A percentile compares a stretch with the other conserved stretches of the same genome.
Conservation (phyloP, 2,329 filamentous ascomycete genomes). For the Colletotrichum aenigma region DNA sequence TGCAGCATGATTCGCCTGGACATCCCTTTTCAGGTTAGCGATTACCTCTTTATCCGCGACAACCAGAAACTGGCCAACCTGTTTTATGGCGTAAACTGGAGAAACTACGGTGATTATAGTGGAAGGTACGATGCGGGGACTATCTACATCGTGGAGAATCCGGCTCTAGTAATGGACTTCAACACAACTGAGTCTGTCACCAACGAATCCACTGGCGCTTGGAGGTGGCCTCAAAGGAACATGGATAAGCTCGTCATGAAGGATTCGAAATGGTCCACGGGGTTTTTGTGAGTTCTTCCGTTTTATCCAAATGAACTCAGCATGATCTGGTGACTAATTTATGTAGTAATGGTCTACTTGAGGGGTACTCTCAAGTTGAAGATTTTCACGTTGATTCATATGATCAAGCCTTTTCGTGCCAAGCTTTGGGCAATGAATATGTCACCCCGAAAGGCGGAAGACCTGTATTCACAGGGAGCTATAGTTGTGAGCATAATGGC, state of each 20-base stretch:
- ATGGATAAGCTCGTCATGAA: not conserved
- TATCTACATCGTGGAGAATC: not conserved
- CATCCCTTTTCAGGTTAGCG: not conserved
- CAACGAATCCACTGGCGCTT: not conserved
- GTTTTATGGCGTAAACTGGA: not conserved
- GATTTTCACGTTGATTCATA: not conserved
- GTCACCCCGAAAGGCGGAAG: not conserved
- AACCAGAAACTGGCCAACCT: not conserved
- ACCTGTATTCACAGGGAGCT: not conserved
- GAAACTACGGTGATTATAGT: not conserved
- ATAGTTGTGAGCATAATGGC: not conserved
- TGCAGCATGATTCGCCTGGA: not conserved
- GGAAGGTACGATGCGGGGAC: not conserved
- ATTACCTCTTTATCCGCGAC: not conserved
- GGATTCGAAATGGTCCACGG: not conserved
- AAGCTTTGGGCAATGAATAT: not conserved
- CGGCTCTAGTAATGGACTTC: not conserved
- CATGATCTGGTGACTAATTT: not conserved
- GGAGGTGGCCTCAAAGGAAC: not conserved
- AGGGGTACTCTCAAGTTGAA: not conserved
- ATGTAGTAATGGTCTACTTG: not conserved
- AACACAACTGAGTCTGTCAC: not conserved
- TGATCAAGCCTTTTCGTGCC: not conserved
- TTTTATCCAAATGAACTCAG: not conserved
- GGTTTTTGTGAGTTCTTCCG: not conserved